Evolutionary conservation across 2,329 filamentous ascomycete species (phyloP), one percentile per base, ranked within the genome.

Genomic region (Atkinsonella texensis): DNA sequence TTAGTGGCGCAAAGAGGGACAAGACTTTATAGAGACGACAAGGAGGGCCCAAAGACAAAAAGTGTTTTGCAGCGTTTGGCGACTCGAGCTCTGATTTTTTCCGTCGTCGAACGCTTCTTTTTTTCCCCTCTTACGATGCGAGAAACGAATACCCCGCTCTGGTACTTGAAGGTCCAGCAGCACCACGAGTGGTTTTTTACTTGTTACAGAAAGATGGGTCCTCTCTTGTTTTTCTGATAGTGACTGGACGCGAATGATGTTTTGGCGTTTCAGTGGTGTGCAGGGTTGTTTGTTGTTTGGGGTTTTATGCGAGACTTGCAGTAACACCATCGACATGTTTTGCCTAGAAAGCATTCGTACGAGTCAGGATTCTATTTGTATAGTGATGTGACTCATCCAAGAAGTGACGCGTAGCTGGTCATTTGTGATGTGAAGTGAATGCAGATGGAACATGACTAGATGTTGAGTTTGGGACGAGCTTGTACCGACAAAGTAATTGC

Each of bases 121-220:
- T 13, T 46, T 11, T 20, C 32, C 46, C 20, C 10, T 44, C 38
- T 1, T 45, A 44, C 32, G 15, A 3, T 23, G 32, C 40, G 46
- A 52, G 18, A n/a, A 52, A 42, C 13, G 31, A 52, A 52, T 52
- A 52, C 50, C 50, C 50, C 31, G 45, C 50, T 38, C 50, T 52
- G 50, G 50, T 10, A 41, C 50, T 52, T 48, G 23, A 39, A 18
- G 44, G 32, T 52, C 32, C 46, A 41, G 50, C 28, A 31, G 45
- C 28, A 28, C 50, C 32, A 52, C 45, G 39, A 44, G 32, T 31
- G 18, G 4, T 6, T 12, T 38, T 12, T 38, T 15, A 15, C 11
- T 15, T 38, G 15, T 23, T 23, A 23, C 35, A 38, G 11, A 38
- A 15, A 38, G 6, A 11, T 42, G 17, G 18, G 40, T 10, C n/a